Conservation (phyloP, 306 rosid genomes). For the Lathyrus aphaca region DNA sequence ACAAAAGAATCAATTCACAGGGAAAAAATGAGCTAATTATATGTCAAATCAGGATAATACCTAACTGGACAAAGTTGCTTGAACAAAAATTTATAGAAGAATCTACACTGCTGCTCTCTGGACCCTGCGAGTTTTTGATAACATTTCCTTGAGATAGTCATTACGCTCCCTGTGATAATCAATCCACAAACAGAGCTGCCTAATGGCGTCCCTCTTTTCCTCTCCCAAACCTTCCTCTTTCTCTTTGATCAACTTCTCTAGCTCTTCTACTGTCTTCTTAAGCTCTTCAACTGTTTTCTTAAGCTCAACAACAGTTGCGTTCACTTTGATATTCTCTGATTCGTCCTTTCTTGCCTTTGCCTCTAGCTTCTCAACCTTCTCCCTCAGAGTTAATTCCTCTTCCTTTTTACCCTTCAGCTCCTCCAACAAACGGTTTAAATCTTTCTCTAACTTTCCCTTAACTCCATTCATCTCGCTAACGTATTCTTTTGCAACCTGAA, state of each 20-base stretch:
- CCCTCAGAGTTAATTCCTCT: constrained; percentile 45
- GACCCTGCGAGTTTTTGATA: constrained; percentile 59
- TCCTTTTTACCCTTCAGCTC: constrained; percentile 54
- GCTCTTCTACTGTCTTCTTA: constrained; percentile 62
- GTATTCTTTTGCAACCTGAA: constrained; percentile 61
- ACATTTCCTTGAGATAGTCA: constrained; percentile 72
- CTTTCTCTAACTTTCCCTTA: constrained; percentile 52
- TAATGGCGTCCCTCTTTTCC: constrained; percentile 93
- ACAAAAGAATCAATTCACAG: constrained; percentile 40
- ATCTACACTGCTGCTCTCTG: constrained; percentile 56
- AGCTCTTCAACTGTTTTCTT: constrained; percentile 66
- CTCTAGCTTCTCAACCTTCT: constrained; percentile 57
- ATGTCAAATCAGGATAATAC: constrained; percentile 31
- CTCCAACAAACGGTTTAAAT: constrained; percentile 44
- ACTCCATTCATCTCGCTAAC: constrained; percentile 48
- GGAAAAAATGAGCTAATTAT: constrained; percentile 39
- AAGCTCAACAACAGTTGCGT: constrained; percentile 53
- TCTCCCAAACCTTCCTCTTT: constrained; percentile 72
- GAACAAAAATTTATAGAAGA: constrained; percentile 9
- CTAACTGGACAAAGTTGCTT: constrained; percentile 38
- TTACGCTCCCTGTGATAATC: constrained; percentile 83
- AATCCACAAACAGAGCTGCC: constrained; percentile 91
- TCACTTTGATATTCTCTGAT: constrained; percentile 64
- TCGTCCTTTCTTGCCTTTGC: constrained; percentile 60
- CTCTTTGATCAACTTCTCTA: constrained; percentile 71